Evolutionary conservation across 78 protist species (phyloP).

Genomic region (Carpediemonas membranifera): DNA sequence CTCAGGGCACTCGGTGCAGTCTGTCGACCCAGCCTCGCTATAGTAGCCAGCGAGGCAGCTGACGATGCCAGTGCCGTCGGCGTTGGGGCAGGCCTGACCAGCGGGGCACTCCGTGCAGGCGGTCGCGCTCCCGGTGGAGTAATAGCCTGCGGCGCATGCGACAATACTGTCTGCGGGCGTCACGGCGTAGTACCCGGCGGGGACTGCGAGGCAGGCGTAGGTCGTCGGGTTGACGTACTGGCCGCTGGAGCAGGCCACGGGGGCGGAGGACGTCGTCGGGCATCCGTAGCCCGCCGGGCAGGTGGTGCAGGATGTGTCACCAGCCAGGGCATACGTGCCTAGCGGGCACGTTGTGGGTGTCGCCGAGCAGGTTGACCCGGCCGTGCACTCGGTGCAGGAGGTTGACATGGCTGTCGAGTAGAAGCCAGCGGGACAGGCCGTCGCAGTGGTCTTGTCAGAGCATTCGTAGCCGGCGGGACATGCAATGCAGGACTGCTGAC

Average conservation of each 20-base stretch:
- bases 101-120: constrained; percentile 17
- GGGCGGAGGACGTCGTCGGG: no score
- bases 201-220: no score
- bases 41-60: constrained; percentile 6
- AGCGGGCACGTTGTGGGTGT: background rate
- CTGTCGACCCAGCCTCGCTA: background rate
- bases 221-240: no score
- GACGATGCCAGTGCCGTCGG: background rate
- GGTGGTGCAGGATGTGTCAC: background rate
- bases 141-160: background rate
- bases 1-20: background rate
- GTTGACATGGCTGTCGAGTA: background rate
- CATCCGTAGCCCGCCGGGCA: constrained; percentile 33
- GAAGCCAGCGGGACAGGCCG: background rate
- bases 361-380: background rate
- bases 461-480: constrained; percentile 25
- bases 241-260: no score
- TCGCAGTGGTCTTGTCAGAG: background rate
- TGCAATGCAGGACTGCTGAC: constrained; percentile 6
- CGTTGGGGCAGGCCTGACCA: constrained; percentile 27
- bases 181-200: no score
- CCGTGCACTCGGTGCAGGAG: background rate
- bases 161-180: no score
- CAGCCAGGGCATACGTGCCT: constrained; percentile 33
- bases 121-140: background rate